A percentile compares a stretch with the other conserved stretches of the same genome.
Conservation (phyloP, 768 basidiomycete genomes). For the Phlebiopsis flavidoalba region DNA sequence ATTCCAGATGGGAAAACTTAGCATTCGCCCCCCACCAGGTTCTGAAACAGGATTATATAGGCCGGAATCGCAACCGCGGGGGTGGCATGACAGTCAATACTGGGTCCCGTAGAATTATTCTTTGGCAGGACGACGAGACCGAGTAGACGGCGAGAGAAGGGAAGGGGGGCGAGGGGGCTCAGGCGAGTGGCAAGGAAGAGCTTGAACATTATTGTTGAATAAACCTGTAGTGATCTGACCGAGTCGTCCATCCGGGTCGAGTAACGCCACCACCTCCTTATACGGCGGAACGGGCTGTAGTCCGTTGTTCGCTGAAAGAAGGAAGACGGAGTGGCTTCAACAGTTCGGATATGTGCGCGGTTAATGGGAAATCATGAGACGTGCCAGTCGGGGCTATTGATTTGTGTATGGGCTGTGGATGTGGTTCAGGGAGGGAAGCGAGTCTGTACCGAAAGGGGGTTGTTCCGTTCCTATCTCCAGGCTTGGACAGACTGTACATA, state of each 20-base stretch:
- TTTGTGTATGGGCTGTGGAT: too few relatives aligned
- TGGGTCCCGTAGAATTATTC: slow-evolving; percentile 42
- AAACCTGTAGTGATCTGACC: neutral
- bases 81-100: slow-evolving; percentile 37
- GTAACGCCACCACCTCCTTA: neutral
- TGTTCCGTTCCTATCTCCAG: too few relatives aligned
- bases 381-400: neutral
- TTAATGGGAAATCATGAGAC: neutral
- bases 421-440: too few relatives aligned
- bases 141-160: neutral
- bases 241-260: neutral
- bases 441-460: too few relatives aligned
- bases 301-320: neutral
- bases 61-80: slow-evolving; percentile 43
- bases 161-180: too few relatives aligned
- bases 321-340: slow-evolving; percentile 6
- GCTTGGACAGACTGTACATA: too few relatives aligned
- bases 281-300: neutral
- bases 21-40: slow-evolving; percentile 53
- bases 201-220: neutral
- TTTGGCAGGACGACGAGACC: slow-evolving; percentile 29
- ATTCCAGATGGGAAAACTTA: too few relatives aligned
- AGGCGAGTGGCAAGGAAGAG: slow-evolving; percentile 3
- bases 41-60: slow-evolving; percentile 54
- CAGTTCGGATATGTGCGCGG: slow-evolving; percentile 9